Base-by-base conservation (phyloP, 352 stramenopile genomes). In the Synura sp. region DNA sequence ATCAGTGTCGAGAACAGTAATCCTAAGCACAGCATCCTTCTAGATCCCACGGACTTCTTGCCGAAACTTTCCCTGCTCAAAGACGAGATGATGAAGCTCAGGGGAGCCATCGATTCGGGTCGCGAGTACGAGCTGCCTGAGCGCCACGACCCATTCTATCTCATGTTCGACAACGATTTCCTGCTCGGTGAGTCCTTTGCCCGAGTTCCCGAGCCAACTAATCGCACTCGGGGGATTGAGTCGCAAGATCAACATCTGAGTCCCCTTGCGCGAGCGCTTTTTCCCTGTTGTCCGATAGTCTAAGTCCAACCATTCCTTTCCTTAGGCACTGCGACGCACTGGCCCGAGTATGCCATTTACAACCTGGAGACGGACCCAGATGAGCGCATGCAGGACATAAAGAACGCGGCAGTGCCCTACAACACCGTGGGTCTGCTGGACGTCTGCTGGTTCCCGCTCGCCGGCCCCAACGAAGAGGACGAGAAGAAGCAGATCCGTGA, bases 141-240 rank as follows among this genome's bases (percentile, higher is more conserved):
- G 27, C 70, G 83, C 49, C 90, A 96, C 81, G 92, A 97, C 53
- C 92, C 92, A 22, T 91, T 96, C 80, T 89, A 90, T 74, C 81
- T 96, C 53, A 87, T 97, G 29, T 96, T 97, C 55, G 88, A 95
- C 83, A 93, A 93, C 80, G 95, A 90, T 25, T 96, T 95, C 81
- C 90, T 95, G 76, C 85, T 87, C 19, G 63, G 74, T 75, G 29
- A 31, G 29, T 14, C 27, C 36, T 49, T 19, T 36, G n/a, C n/a
- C n/a, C n/a, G n/a, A n/a, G n/a, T n/a, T n/a, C n/a, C n/a, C n/a
- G n/a, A n/a, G n/a, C n/a, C n/a, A n/a, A n/a, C n/a, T n/a, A n/a
- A n/a, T n/a, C n/a, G n/a, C n/a, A n/a, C n/a, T n/a, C n/a, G n/a
- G n/a, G n/a, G n/a, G n/a, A n/a, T n/a, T n/a, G n/a, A n/a, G n/a